Evolutionary conservation across 169 alveolate genomes (phyloP).

Genomic region (Plasmodium relictum): DNA sequence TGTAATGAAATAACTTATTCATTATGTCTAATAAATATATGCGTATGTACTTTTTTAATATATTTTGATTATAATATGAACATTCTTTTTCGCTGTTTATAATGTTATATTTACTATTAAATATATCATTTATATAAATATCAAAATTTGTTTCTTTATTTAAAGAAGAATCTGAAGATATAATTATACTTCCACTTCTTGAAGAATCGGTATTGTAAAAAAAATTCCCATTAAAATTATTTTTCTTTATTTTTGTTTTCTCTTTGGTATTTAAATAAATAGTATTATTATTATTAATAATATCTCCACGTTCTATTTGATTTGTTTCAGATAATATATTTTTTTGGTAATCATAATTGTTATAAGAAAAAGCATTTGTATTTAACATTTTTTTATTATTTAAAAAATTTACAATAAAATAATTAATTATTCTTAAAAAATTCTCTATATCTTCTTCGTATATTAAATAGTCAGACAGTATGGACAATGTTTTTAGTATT

Average conservation of each 20-base stretch:
- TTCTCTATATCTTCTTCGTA: slow-evolving; percentile 36
- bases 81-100: neutral
- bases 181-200: slow-evolving; percentile 2
- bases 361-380: neutral
- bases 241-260: neutral
- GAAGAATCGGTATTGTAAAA: slow-evolving; percentile 7
- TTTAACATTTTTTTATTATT: neutral
- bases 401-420: slow-evolving; percentile 11
- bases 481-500: slow-evolving; percentile 21
- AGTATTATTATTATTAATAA: too few species aligned
- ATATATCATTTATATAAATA: neutral
- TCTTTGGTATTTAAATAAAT: too few species aligned
- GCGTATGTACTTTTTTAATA: slow-evolving; percentile 12
- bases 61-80: neutral
- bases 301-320: too few species aligned
- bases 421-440: slow-evolving; percentile 19
- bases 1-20: slow-evolving; percentile 8
- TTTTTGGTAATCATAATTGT: too few species aligned
- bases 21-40: slow-evolving; percentile 13
- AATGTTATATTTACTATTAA: neutral
- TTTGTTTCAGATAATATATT: too few species aligned
- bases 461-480: slow-evolving; percentile 18
- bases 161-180: slow-evolving; percentile 19
- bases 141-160: slow-evolving; percentile 10
- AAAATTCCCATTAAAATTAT: neutral